A percentile compares a stretch with the other conserved stretches of the same genome.
Evolutionary conservation across 345 rosid species (phyloP).

Genomic region (Citrus sp.): DNA sequence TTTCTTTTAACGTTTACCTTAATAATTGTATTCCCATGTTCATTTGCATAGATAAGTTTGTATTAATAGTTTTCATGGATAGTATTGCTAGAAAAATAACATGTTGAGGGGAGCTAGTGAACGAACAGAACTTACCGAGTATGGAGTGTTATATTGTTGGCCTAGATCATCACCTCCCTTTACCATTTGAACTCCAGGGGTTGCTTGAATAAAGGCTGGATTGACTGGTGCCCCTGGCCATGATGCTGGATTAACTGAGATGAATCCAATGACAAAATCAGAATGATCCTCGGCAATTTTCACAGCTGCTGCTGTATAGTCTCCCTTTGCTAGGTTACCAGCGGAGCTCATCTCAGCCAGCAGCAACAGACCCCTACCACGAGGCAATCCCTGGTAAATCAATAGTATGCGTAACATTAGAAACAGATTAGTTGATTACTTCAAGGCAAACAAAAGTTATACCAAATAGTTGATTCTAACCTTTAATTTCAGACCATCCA

Average conservation of each 20-base stretch:
- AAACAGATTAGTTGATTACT: neutral
- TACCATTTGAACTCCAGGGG: slow-evolving; percentile 98
- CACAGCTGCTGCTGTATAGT: slow-evolving; percentile 88
- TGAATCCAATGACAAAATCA: slow-evolving; percentile 94
- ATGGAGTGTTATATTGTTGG: slow-evolving; percentile 61
- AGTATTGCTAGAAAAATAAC: no score
- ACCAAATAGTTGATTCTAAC: slow-evolving; percentile 28
- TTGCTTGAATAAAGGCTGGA: slow-evolving; percentile 92
- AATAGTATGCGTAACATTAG: neutral
- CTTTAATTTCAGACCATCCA: slow-evolving; percentile 89
- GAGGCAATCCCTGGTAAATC: no score
- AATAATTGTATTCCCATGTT: no score
- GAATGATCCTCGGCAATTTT: slow-evolving; percentile 94
- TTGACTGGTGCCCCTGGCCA: slow-evolving; percentile 82
- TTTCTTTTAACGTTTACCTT: no score
- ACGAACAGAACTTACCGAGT: no score
- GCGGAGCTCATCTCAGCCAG: slow-evolving; percentile 99
- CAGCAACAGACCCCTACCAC: slow-evolving; percentile 55
- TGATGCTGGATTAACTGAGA: slow-evolving; percentile 92
- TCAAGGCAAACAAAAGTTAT: neutral
- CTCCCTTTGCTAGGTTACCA: slow-evolving; percentile 96
- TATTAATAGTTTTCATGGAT: no score
- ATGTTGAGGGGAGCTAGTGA: no score
- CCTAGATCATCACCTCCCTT: slow-evolving; percentile 89
- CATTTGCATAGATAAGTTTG: no score